Percentiles rank a stretch among this genome's conserved stretches.
Evolutionary conservation across 257 asterid species (phyloP).

Genomic region (Solanum pinnatisectum): DNA sequence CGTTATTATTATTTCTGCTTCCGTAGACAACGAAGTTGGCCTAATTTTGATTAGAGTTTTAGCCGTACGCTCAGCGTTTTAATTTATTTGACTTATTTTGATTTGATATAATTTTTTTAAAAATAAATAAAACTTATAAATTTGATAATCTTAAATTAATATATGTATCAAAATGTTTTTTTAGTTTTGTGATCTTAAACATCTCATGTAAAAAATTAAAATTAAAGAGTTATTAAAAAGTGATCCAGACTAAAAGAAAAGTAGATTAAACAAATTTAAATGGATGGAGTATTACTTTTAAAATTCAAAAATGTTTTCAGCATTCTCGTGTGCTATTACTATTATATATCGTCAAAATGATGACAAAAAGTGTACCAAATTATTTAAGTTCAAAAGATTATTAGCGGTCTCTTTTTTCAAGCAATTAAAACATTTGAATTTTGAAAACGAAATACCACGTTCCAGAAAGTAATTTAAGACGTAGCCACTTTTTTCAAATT

Average conservation of each 20-base stretch:
- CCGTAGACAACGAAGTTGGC: background rate
- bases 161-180: background rate
- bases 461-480: background rate
- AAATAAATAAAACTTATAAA: background rate
- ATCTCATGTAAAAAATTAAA: background rate
- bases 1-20: background rate
- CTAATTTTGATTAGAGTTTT: background rate
- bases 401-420: background rate
- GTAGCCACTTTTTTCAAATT: background rate
- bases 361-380: background rate
- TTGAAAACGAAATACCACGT: background rate
- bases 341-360: background rate
- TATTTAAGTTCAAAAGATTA: background rate
- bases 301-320: background rate
- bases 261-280: background rate
- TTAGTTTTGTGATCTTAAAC: background rate
- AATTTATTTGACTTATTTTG: background rate
- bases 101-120: background rate
- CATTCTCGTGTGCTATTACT: background rate
- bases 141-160: background rate
- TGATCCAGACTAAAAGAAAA: background rate
- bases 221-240: background rate
- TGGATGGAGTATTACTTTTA: background rate
- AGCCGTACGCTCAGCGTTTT: rapidly evolving
- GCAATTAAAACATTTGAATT: background rate